Base-by-base conservation (phyloP, 768 basidiomycete genomes). In the Exsudoporus frostii region DNA sequence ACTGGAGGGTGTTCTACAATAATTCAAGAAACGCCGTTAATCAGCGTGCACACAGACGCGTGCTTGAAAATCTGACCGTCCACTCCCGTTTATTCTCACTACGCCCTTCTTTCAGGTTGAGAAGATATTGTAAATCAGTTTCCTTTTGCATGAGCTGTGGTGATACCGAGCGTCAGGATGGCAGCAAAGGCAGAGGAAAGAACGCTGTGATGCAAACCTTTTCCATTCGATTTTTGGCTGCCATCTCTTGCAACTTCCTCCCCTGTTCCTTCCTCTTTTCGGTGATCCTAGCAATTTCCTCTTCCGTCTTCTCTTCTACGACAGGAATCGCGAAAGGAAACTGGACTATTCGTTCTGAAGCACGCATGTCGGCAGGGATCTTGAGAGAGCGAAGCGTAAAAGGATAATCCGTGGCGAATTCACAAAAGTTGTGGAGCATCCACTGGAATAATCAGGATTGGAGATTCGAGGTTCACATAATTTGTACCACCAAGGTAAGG, bases 241-340 rank as follows among this genome's bases (percentile, higher is more conserved):
- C 92, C 60, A 95, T 81, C 68, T 98, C 95, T 70, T 97, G 95
- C 46, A 99, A 68, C 64, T 91, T 85, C 50, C 82, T 79, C 0
- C 92, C 94, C 62, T 93, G 89, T 69, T 98, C 95, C 65, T 80
- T 85, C 50, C 88, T 74, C 68, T 83, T 86, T 69, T 98, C 94
- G 1, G 86, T 76, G 34, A 85, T 79, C 33, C 83, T 79, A 5
- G 84, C 81, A 0, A 97, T 69, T 64, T 98, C 94, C 61, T 98
- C 96, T 58, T 95, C 92, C 0, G 90, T 88, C 71, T 95, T 97
- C 68, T 93, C 91, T 37, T 91, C 87, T 1, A 78, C 69, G 1
- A 79, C 78, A 4, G 81, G 71, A 14, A 74, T 59, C 0, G 80
- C 72, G 64, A 84, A 98, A 0, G 96, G 95, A 65, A 98, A 98